Percentiles rank a stretch among this genome's conserved stretches.
phyloP scores from a whole-genome alignment of 768 basidiomycete genomes.

The Pulveroboletus frians region DNA sequence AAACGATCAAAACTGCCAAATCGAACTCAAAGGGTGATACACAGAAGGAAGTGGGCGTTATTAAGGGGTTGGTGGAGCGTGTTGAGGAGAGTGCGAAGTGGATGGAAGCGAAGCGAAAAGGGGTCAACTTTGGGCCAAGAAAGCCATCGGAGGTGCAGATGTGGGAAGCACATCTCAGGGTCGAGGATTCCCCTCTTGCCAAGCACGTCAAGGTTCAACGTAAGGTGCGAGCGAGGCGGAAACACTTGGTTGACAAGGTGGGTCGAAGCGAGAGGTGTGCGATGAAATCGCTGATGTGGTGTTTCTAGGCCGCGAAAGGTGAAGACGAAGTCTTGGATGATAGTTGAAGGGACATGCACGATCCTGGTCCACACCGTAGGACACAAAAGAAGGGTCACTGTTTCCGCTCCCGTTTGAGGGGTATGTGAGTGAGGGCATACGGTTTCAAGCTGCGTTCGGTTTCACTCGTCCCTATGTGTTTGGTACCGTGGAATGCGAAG shows the following conservation, averaged over 20 bases:
- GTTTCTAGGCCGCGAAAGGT: slow-evolving; percentile 59
- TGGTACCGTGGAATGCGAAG: not conserved
- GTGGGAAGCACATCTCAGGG: slow-evolving; percentile 62
- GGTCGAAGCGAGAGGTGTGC: slow-evolving; percentile 1
- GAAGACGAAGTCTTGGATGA: slow-evolving; percentile 65
- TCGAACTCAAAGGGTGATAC: slow-evolving; percentile 30
- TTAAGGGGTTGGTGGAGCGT: slow-evolving; percentile 81
- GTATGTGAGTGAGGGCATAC: not conserved
- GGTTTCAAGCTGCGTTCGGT: not conserved
- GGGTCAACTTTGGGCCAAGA: slow-evolving; percentile 71
- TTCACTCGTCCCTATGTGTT: slow-evolving; percentile 1
- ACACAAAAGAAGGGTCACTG: not conserved
- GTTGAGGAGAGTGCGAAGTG: slow-evolving; percentile 80
- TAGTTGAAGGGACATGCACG: slow-evolving; percentile 11
- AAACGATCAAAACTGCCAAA: slow-evolving; percentile 62
- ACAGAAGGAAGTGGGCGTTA: slow-evolving; percentile 52
- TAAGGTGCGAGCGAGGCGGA: slow-evolving; percentile 74
- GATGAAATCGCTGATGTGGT: slow-evolving; percentile 14
- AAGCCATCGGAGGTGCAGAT: slow-evolving; percentile 60
- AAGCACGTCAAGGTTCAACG: slow-evolving; percentile 77
- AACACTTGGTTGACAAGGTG: slow-evolving; percentile 72
- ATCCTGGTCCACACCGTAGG: not conserved
- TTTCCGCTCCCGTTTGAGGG: not conserved
- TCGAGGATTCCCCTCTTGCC: slow-evolving; percentile 71
- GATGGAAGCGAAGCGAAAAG: slow-evolving; percentile 66